Evolutionary conservation across 2,329 filamentous ascomycete species (phyloP), one percentile per base, ranked within the genome.

Genomic region (Penicillium sp.): DNA sequence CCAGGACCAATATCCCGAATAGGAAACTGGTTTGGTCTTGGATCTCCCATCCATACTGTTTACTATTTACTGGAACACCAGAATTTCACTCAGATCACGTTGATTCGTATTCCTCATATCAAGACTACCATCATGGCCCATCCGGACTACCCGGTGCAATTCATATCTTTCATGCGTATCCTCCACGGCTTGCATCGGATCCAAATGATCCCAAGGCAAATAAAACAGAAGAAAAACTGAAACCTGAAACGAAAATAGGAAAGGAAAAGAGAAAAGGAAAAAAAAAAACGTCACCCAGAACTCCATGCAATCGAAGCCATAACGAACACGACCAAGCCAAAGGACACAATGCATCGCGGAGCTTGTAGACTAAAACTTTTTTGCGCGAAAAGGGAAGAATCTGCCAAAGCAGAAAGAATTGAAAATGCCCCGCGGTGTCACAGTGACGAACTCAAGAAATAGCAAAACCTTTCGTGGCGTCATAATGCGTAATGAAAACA

Each of bases 231-330:
- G 37, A 39, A 39, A 47, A 26, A 47, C 6, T 11, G n/a, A n/a
- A 13, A 11, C 22, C 34, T 30, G 14, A 38, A 42, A 45, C 37
- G 39, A 39, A 42, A 42, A 35, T 30, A 37, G 26, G 39, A 38
- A 38, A 38, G 38, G 41, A 44, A 42, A 33, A 46, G 40, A 27
- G 34, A 32, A 47, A 37, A 37, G 43, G 42, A 39, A 22, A 22
- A 22, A 22, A 9, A 5, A 22, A 9, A 22, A 22, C 18, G 18
- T 44, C n/a, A n/a, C 35, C 48, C 33, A 13, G 28, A 49, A 54
- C 54, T 42, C 54, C 54, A 54, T 55, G 51, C 51, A 50, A 39
- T 33, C n/a, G n/a, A n/a, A n/a, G 32, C 26, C 32, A 41, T 35
- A 10, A 42, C 16, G 34, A 48, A 33, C 30, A 35, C 17, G 26